Percentiles rank a stretch among this genome's conserved stretches.
phyloP scores from a whole-genome alignment of 2,329 filamentous ascomycete species.

The Talaromyces sp. region DNA sequence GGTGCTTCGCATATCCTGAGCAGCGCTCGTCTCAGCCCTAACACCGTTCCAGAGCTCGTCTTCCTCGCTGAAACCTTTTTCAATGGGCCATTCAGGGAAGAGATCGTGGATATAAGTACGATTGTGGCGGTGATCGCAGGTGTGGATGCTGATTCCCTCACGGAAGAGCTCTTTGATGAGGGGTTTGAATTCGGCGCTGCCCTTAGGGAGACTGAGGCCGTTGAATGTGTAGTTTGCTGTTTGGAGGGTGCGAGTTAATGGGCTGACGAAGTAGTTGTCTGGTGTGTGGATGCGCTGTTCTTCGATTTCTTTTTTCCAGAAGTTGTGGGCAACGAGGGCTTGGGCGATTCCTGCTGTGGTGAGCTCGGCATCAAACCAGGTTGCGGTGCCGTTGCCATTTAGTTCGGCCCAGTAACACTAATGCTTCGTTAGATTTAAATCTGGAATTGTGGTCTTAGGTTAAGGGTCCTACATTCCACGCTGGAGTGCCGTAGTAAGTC shows the following conservation, averaged over 20 bases:
- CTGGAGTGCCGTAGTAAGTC: conserved; percentile 59
- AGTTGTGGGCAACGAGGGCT: conserved; percentile 46
- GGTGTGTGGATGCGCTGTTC: conserved; percentile 55
- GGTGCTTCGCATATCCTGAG: conserved; percentile 50
- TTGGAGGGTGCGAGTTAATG: conserved; percentile 58
- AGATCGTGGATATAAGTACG: conserved; percentile 50
- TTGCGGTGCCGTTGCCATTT: conserved; percentile 57
- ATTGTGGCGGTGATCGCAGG: conserved; percentile 59
- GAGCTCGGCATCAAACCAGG: conserved; percentile 61
- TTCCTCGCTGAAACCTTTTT: conserved; percentile 55
- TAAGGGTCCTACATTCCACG: conserved; percentile 57
- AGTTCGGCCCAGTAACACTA: conserved; percentile 61
- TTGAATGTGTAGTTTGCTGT: conserved; percentile 59
- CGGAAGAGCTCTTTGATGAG: conserved; percentile 60
- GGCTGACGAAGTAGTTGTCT: conserved; percentile 58
- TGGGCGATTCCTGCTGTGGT: conserved; percentile 55
- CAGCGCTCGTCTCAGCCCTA: conserved; percentile 50
- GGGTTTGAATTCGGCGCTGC: conserved; percentile 51
- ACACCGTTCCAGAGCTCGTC: conserved; percentile 59
- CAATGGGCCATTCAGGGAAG: conserved; percentile 56
- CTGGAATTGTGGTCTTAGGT: neutral
- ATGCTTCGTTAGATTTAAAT: neutral
- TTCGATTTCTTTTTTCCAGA: conserved; percentile 54
- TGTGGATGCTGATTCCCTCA: conserved; percentile 62
- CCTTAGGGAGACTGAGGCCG: conserved; percentile 47